Evolutionary conservation across 495 filamentous ascomycete species (phyloP), one percentile per base, ranked within the genome.

Genomic region (Penicillium alfredii): DNA sequence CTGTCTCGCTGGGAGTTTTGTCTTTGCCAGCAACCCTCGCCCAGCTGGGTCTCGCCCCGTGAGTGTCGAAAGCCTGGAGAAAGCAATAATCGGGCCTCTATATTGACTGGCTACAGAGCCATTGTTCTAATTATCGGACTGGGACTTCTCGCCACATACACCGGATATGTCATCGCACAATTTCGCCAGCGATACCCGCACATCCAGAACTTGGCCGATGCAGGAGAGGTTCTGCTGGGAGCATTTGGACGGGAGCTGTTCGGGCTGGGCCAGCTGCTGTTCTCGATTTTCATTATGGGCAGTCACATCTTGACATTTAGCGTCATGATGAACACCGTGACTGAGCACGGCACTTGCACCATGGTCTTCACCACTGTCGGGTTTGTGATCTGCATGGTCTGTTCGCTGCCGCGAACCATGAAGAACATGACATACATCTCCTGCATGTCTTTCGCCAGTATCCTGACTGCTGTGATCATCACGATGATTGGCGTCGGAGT

Each of bases 241-340:
- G 31, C 17, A 0, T 41, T 78, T 25, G 83, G 84, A 0, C 77
- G 79, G 29, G 79, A 84, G 47, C 43, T 89, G 17, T 69, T 83
- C 47, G 78, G 78, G 7, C 49, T 59, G n/a, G 80, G 77, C 41
- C 82, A 84, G 51, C 64, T 77, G 12, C 49, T 86, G 21, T 81
- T 88, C 58, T 73, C 85, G 21, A 61, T 83, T 35, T 88, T 90
- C 66, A 78, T 86, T 43, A 82, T 86, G 68, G 84, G 74, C 14
- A 82, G 80, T 7, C 86, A 92, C 52, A 73, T 88, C 2, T 72
- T 81, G 45, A 81, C 87, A 49, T 64, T 85, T 33, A 60, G 64
- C 16, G 81, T 86, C 19, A 82, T 88, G 46, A 68, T 81, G 44
- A 73, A 88, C 43, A 78, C 71, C 18, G 56, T 89, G 28, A 80